A percentile compares a stretch with the other conserved stretches of the same genome.
Evolutionary conservation across 805 yeast species (phyloP).

Genomic region (Dipodascopsis uninucleata): DNA sequence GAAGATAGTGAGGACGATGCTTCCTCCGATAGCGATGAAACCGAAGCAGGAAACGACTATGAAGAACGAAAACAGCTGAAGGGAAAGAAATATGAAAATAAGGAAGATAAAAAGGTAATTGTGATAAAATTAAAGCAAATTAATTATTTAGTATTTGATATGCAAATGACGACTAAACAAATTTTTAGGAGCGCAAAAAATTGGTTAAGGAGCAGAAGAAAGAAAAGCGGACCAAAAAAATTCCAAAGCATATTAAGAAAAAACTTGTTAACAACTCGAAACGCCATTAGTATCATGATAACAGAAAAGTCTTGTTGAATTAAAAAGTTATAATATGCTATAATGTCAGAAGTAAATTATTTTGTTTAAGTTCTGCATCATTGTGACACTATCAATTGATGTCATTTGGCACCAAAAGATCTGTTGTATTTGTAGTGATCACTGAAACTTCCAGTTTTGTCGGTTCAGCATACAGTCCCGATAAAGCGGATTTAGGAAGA

Average conservation of each 20-base stretch:
- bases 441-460: no score
- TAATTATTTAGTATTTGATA: neutral
- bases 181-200: constrained; percentile 50
- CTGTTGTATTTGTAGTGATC: no score
- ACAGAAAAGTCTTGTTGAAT: no score
- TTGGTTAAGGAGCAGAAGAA: constrained; percentile 72
- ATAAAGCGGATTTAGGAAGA: no score
- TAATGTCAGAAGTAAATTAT: neutral
- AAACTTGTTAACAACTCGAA: constrained; percentile 58
- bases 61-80: constrained; percentile 42
- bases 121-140: neutral
- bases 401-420: no score
- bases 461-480: no score
- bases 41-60: constrained; percentile 42
- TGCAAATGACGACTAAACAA: neutral
- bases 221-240: constrained; percentile 75
- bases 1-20: constrained; percentile 37
- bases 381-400: no score
- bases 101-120: constrained; percentile 59
- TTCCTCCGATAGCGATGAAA: constrained; percentile 39
- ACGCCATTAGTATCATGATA: constrained; percentile 8
- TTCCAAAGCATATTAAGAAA: constrained; percentile 80
- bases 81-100: constrained; percentile 77
- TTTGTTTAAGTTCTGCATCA: no score
- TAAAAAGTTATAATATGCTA: no score